phyloP scores from a whole-genome alignment of 2,329 filamentous ascomycete genomes.

The Diplodia intermedia region DNA sequence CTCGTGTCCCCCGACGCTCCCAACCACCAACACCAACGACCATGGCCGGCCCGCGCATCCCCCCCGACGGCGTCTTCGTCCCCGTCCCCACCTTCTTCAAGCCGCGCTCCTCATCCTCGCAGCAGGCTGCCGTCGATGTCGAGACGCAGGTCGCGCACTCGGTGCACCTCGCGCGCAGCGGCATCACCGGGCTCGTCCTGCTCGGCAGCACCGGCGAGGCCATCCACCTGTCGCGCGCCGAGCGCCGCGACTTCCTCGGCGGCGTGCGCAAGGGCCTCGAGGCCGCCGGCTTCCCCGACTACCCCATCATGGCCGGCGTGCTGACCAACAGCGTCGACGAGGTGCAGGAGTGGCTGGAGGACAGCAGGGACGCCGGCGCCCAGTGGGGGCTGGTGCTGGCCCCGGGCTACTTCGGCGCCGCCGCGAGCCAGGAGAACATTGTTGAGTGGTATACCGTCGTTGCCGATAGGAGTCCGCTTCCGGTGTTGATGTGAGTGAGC shows the following conservation, averaged over 20 bases:
- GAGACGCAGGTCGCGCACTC: conserved; percentile 62
- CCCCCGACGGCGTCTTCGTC: conserved; percentile 34
- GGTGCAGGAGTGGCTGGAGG: conserved; percentile 60
- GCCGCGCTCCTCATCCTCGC: conserved; percentile 37
- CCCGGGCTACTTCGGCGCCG: conserved; percentile 25
- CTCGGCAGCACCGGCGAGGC: conserved; percentile 68
- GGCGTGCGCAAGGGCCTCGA: conserved; percentile 60
- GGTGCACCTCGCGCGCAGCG: conserved; percentile 62
- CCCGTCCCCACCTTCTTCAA: conserved; percentile 65
- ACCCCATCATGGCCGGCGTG: conserved; percentile 65
- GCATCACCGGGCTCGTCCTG: conserved; percentile 64
- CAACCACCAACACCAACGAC: background rate
- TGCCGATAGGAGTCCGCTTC: conserved; percentile 63
- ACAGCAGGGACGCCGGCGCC: conserved; percentile 59
- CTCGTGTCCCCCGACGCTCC: no score
- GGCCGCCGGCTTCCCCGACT: conserved; percentile 59
- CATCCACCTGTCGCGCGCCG: conserved; percentile 61
- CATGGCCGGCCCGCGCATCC: background rate
- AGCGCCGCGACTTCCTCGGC: conserved; percentile 59
- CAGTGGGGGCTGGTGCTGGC: conserved; percentile 65
- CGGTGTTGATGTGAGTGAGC: conserved; percentile 60
- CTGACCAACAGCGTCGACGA: conserved; percentile 65
- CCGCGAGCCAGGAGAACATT: conserved; percentile 23
- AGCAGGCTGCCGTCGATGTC: conserved; percentile 57
- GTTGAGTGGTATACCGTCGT: conserved; percentile 60